These are phyloP conservation scores for Talaromyces amestolkiae DNA, from an alignment of 2,329 filamentous ascomycete genomes.

Conservation along the genomic window DNA sequence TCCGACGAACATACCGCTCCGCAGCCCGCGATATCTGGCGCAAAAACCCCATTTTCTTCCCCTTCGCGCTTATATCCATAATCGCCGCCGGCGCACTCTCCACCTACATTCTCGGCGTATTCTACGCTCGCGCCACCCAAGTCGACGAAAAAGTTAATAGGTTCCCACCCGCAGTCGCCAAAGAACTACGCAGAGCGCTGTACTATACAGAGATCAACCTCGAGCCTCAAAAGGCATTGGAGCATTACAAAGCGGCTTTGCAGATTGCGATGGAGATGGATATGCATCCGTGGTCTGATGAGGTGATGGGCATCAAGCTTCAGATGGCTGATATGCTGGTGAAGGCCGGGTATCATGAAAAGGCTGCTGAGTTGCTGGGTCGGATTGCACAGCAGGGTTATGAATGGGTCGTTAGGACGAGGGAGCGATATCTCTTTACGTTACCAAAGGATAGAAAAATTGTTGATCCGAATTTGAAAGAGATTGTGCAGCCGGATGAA, in stretches of 20 bases:
- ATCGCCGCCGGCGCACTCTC: constrained; percentile 36
- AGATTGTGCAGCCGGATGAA: constrained; percentile 6
- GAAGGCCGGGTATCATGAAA: constrained; percentile 66
- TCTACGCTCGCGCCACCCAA: constrained; percentile 44
- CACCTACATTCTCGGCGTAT: constrained; percentile 34
- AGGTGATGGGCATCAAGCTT: constrained; percentile 85
- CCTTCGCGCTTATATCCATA: constrained; percentile 40
- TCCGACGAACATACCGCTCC: constrained; percentile 35
- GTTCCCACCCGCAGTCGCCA: constrained; percentile 46
- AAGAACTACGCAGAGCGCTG: constrained; percentile 74
- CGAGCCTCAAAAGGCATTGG: constrained; percentile 72
- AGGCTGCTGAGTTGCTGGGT: constrained; percentile 74
- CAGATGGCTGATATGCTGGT: constrained; percentile 78
- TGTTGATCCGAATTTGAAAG: constrained; percentile 16
- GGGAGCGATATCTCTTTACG: constrained; percentile 24
- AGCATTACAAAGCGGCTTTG: constrained; percentile 79
- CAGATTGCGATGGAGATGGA: constrained; percentile 68
- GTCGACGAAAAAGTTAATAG: constrained; percentile 42
- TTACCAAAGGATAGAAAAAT: constrained; percentile 23
- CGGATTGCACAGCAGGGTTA: constrained; percentile 68
- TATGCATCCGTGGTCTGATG: constrained; percentile 86
- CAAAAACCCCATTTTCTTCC: constrained; percentile 44
- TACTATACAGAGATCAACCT: constrained; percentile 79
- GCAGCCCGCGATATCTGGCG: constrained; percentile 42
- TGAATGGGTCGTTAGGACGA: constrained; percentile 33